phyloP scores from a whole-genome alignment of 805 yeast genomes.

The Candida golubevii region DNA sequence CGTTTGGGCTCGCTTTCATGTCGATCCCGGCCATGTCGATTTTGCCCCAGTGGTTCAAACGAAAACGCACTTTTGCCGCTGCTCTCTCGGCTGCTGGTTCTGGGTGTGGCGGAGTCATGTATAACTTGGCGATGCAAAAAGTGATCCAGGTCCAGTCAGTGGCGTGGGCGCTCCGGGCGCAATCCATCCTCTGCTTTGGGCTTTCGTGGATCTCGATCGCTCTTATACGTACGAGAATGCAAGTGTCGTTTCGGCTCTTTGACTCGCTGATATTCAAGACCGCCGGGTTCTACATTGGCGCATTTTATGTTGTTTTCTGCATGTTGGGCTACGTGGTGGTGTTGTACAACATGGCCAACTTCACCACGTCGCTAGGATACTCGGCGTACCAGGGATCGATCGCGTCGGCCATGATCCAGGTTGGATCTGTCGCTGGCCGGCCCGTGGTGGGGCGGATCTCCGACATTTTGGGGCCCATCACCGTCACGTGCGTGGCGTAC shows the following conservation, averaged over 20 bases:
- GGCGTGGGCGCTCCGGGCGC: slow-evolving; percentile 49
- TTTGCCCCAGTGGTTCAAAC: slow-evolving; percentile 68
- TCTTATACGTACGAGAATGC: slow-evolving; percentile 14
- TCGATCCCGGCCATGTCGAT: slow-evolving; percentile 57
- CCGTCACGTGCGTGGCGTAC: slow-evolving; percentile 32
- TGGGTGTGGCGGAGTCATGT: slow-evolving; percentile 50
- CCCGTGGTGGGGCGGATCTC: slow-evolving; percentile 51
- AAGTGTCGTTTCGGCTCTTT: slow-evolving; percentile 27
- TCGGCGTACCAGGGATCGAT: slow-evolving; percentile 50
- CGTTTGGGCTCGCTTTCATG: slow-evolving; percentile 52
- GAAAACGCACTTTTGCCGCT: slow-evolving; percentile 52
- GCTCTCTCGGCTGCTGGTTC: slow-evolving; percentile 48
- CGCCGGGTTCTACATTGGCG: slow-evolving; percentile 41
- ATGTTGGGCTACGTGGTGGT: slow-evolving; percentile 59
- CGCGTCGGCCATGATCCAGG: slow-evolving; percentile 56
- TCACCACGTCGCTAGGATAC: slow-evolving; percentile 58
- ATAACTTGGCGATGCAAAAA: slow-evolving; percentile 39
- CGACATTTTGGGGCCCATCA: slow-evolving; percentile 50
- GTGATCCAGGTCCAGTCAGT: slow-evolving; percentile 35
- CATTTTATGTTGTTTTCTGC: slow-evolving; percentile 42
- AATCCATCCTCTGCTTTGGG: slow-evolving; percentile 20
- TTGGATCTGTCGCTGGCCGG: slow-evolving; percentile 53
- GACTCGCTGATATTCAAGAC: slow-evolving; percentile 38
- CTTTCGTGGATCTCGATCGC: slow-evolving; percentile 14
- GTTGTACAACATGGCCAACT: slow-evolving; percentile 56